Conservation (phyloP, 345 rosid species). For the Schrenkiella parvula region DNA sequence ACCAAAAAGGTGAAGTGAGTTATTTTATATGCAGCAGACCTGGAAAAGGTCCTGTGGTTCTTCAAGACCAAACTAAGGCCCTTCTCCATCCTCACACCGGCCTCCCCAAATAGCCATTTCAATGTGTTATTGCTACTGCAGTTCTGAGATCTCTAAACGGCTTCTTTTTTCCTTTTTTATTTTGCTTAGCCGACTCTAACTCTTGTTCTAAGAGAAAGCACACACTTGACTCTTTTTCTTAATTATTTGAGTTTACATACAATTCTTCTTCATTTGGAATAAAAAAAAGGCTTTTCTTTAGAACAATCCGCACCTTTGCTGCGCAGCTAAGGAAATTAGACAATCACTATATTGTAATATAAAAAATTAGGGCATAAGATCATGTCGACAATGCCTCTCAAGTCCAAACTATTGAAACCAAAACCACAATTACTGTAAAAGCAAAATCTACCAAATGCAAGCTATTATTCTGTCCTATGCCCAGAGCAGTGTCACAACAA, state of each 20-base stretch:
- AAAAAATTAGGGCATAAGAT: not conserved
- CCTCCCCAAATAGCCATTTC: conserved; percentile 49
- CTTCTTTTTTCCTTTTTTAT: not conserved
- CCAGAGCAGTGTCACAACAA: conserved; percentile 60
- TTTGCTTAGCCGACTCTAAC: not conserved
- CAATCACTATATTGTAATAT: too few species aligned
- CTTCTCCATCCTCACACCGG: conserved; percentile 69
- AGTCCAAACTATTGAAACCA: not conserved
- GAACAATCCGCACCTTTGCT: not conserved
- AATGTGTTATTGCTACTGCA: not conserved
- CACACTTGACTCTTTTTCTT: not conserved
- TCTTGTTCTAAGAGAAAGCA: not conserved
- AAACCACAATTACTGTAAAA: not conserved
- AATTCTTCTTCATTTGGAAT: not conserved
- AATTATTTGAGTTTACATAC: not conserved
- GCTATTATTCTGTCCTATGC: conserved; percentile 36
- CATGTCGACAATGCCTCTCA: not conserved
- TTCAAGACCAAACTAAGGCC: conserved; percentile 53
- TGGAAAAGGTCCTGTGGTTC: conserved; percentile 75
- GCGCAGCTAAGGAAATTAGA: not conserved
- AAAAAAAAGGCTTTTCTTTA: not conserved
- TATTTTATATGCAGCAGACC: conserved; percentile 91
- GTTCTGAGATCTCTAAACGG: not conserved
- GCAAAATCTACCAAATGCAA: not conserved
- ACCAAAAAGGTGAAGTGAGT: conserved; percentile 64